Evolutionary conservation across 352 stramenopile species (phyloP).

Genomic region (Globisporangium spinosum): DNA sequence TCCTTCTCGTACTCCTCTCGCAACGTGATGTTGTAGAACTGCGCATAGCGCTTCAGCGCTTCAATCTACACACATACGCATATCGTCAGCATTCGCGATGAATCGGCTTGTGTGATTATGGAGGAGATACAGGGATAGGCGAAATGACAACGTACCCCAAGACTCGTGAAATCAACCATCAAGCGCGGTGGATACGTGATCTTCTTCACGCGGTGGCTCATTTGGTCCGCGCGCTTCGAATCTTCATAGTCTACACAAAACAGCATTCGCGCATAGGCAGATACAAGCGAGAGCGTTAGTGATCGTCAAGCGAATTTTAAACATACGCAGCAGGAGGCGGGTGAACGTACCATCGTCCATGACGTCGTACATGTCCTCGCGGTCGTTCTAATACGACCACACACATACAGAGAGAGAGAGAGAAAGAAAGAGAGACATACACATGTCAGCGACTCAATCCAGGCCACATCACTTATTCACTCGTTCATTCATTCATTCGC

Average conservation of each 20-base stretch:
- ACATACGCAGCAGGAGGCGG: neutral
- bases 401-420: constrained; percentile 1
- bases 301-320: neutral
- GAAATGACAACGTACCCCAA: constrained; percentile 45
- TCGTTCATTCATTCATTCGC: neutral
- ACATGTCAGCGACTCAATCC: neutral
- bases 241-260: constrained; percentile 30
- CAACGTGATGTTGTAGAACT: constrained; percentile 76
- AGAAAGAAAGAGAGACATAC: neutral
- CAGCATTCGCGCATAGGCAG: constrained; percentile 1
- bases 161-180: constrained; percentile 83
- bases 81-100: neutral
- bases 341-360: constrained; percentile 34
- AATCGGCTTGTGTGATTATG: neutral
- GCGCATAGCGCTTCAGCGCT: constrained; percentile 71
- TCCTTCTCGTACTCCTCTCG: constrained; percentile 59
- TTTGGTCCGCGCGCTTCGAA: constrained; percentile 25
- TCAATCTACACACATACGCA: constrained; percentile 39
- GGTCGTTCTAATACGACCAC: constrained; percentile 33
- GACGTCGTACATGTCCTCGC: constrained; percentile 39
- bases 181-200: constrained; percentile 67
- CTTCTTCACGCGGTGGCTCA: constrained; percentile 42
- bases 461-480: neutral
- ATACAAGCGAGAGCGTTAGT: neutral
- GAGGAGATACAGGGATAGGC: neutral